Percentiles rank a stretch among this genome's conserved stretches.
phyloP scores from a whole-genome alignment of 139 green algal genomes.

The Closterium sp. region DNA sequence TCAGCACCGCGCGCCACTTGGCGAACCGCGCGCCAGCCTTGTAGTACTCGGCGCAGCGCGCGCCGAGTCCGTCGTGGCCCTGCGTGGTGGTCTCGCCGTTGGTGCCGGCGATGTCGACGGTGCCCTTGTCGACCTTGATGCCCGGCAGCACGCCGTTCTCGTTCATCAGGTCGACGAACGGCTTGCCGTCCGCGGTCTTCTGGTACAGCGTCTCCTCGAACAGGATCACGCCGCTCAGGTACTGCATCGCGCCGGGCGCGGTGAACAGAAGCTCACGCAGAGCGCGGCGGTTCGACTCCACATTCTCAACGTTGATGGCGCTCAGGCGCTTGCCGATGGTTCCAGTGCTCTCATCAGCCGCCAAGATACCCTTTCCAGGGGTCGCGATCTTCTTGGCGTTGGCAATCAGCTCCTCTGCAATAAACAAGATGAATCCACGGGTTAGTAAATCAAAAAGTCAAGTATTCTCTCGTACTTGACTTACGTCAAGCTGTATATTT shows the following conservation, averaged over 20 bases:
- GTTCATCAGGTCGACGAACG: slow-evolving; percentile 70
- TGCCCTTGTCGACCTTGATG: slow-evolving; percentile 71
- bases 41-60: slow-evolving; percentile 72
- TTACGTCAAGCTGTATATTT: no score
- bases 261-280: slow-evolving; percentile 94
- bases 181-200: slow-evolving; percentile 69
- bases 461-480: neutral
- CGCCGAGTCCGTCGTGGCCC: slow-evolving; percentile 77
- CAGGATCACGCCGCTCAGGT: slow-evolving; percentile 65
- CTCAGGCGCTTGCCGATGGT: slow-evolving; percentile 95
- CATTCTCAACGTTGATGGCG: slow-evolving; percentile 97
- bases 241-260: slow-evolving; percentile 70
- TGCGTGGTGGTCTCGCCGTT: slow-evolving; percentile 80
- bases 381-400: slow-evolving; percentile 46
- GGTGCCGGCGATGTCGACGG: slow-evolving; percentile 66
- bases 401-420: slow-evolving; percentile 38
- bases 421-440: neutral
- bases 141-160: slow-evolving; percentile 53
- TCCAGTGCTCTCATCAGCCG: slow-evolving; percentile 98
- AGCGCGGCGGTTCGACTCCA: slow-evolving; percentile 86
- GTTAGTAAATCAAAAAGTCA: no score
- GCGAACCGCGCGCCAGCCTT: slow-evolving; percentile 83
- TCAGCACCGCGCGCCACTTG: slow-evolving; percentile 91
- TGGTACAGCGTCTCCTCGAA: slow-evolving; percentile 93
- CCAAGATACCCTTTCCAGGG: slow-evolving; percentile 86